phyloP scores from a whole-genome alignment of 2,329 filamentous ascomycete genomes.

The Microdochium bolleyi region DNA sequence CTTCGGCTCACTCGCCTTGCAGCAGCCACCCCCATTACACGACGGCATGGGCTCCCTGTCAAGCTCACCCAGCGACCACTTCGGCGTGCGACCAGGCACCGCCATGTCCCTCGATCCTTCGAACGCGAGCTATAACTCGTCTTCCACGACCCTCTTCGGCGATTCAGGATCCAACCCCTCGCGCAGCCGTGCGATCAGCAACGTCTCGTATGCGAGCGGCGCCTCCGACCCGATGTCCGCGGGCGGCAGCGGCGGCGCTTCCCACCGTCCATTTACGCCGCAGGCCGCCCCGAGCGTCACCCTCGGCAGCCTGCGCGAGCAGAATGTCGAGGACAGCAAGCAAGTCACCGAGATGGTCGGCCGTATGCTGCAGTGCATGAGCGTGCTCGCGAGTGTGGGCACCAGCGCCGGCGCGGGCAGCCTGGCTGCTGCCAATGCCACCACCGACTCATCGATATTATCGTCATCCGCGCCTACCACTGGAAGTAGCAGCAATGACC shows the following conservation, averaged over 20 bases:
- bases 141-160: constrained; percentile 72
- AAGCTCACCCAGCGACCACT: constrained; percentile 32
- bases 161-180: constrained; percentile 40
- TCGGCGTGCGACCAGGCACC: constrained; percentile 53
- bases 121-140: constrained; percentile 72
- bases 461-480: neutral
- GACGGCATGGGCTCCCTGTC: constrained; percentile 39
- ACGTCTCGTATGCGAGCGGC: constrained; percentile 61
- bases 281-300: constrained; percentile 15
- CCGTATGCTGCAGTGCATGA: constrained; percentile 92
- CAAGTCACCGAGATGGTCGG: constrained; percentile 92
- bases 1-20: constrained; percentile 40
- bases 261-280: constrained; percentile 43
- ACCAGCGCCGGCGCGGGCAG: constrained; percentile 4
- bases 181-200: constrained; percentile 76
- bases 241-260: constrained; percentile 28
- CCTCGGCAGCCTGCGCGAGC: constrained; percentile 39
- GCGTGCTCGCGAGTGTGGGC: constrained; percentile 72
- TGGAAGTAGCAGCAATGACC: constrained; percentile 7
- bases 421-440: neutral
- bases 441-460: neutral
- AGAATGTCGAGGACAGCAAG: constrained; percentile 60
- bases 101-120: constrained; percentile 68
- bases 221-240: constrained; percentile 24
- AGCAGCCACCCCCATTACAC: constrained; percentile 43